phyloP scores from a whole-genome alignment of 2,329 filamentous ascomycete genomes.

The Trichophyton rubrum region DNA sequence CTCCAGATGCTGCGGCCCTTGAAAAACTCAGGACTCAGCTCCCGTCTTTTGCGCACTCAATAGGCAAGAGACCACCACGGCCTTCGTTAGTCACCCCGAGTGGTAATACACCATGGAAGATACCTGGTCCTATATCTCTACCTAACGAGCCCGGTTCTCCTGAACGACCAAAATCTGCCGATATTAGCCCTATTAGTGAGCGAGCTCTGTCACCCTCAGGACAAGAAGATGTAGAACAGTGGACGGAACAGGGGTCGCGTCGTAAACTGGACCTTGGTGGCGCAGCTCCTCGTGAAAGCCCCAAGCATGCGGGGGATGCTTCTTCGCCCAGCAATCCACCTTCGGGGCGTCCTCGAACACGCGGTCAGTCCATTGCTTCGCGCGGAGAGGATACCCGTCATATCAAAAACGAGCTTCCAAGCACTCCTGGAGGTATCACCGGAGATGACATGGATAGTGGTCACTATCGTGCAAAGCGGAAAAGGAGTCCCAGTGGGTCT shows the following conservation, averaged over 20 bases:
- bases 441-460: slow-evolving; percentile 15
- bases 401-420: slow-evolving; percentile 25
- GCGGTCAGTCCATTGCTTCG: slow-evolving; percentile 25
- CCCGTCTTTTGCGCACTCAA: slow-evolving; percentile 9
- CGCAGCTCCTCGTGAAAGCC: neutral
- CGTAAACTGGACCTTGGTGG: neutral
- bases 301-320: slow-evolving; percentile 4
- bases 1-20: neutral
- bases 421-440: slow-evolving; percentile 23
- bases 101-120: slow-evolving; percentile 34
- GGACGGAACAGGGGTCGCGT: neutral
- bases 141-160: slow-evolving; percentile 29
- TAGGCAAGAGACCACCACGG: slow-evolving; percentile 20
- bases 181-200: slow-evolving; percentile 37
- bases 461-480: slow-evolving; percentile 1
- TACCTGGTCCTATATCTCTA: slow-evolving; percentile 22
- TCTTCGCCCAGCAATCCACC: slow-evolving; percentile 16
- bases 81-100: slow-evolving; percentile 29
- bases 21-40: neutral
- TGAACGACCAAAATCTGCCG: slow-evolving; percentile 29
- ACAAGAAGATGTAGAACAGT: neutral
- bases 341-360: slow-evolving; percentile 28
- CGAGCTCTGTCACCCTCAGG: slow-evolving; percentile 24
- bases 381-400: slow-evolving; percentile 21
- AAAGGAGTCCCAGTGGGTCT: slow-evolving; percentile 1